A percentile compares a stretch with the other conserved stretches of the same genome.
Conservation (phyloP, 176 grass and related monocot genomes). For the Lolium perenne region DNA sequence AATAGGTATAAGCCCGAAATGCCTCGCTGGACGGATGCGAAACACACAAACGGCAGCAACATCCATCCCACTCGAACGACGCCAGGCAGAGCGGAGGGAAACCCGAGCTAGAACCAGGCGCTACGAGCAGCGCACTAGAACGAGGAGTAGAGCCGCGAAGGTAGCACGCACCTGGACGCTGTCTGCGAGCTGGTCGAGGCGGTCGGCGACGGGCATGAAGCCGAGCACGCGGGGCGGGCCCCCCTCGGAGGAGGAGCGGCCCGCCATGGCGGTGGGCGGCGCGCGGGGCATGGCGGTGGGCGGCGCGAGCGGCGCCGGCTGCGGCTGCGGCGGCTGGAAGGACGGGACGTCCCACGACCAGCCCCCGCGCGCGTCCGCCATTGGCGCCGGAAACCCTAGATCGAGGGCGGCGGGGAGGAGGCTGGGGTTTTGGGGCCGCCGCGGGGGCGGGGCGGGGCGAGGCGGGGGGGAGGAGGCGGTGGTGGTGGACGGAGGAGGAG, state of each 20-base stretch:
- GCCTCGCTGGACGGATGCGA: background rate
- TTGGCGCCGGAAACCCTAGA: constrained; percentile 87
- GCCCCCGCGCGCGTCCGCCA: constrained; percentile 74
- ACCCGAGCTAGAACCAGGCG: background rate
- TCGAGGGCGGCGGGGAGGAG: constrained; percentile 24
- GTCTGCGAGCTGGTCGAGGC: constrained; percentile 67
- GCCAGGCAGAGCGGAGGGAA: background rate
- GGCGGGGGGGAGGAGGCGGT: background rate
- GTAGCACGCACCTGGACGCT: constrained; percentile 60
- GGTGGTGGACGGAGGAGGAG: constrained; percentile 21
- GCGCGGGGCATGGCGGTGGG: constrained; percentile 49
- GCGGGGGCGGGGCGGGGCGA: background rate
- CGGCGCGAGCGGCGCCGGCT: background rate
- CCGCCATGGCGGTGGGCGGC: constrained; percentile 44
- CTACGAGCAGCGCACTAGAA: background rate
- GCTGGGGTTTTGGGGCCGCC: background rate
- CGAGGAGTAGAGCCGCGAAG: background rate
- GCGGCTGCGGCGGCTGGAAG: constrained; percentile 64
- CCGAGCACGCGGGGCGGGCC: constrained; percentile 42
- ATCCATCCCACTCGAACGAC: background rate
- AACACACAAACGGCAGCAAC: background rate
- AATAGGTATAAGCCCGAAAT: background rate
- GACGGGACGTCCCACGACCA: constrained; percentile 93
- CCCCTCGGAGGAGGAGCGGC: constrained; percentile 34
- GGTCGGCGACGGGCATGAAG: constrained; percentile 43